Base-by-base conservation (phyloP, 257 asterid species). In the Nicotiana attenuata region DNA sequence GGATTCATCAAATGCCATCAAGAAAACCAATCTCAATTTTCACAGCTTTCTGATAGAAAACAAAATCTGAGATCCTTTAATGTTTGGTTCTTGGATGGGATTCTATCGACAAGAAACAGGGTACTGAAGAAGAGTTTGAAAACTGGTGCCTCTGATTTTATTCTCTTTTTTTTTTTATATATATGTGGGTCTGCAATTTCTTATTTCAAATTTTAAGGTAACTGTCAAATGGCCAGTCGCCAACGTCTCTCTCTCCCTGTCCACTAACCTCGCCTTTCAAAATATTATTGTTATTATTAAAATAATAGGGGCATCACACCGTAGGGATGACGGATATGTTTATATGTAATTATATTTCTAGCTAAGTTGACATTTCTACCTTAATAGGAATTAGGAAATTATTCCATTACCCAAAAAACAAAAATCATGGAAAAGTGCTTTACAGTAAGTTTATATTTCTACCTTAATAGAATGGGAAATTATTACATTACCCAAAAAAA, bases 121-220 rank as follows among this genome's bases (percentile, higher is more conserved):
- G 75, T 19, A 19, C 24, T 13, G 24, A 19, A 24, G 57, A 60
- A 29, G 50, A 41, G 50, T 41, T 59, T 22, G 83, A 28, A 5
- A 13, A 5, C 69, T 31, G 71, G 47, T 47, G 61, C 38, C 41
- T 52, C 80, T 73, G 83, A 81, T 83, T 89, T 82, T 86, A 83
- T 90, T 89, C 91, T 82, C 88, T 86, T 80, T 41, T 84, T 78
- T 73, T 78, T 11, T 68, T 17, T 10, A 10, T 52, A 3, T 11
- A 10, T 13, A 13, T 68, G 41, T 50, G 24, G 80, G 53, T 7
- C 67, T 29, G 81, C 69, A 80, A 83, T 89, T 88, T 89, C 84
- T 90, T 26, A n/a, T 91, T 91, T 89, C 84, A 85, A 91, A 89
- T 20, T 81, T 81, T 65, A 80, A 85, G 87, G 83, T 64, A 82